phyloP scores from a whole-genome alignment of 83 land plant species.

The Picea abies region DNA sequence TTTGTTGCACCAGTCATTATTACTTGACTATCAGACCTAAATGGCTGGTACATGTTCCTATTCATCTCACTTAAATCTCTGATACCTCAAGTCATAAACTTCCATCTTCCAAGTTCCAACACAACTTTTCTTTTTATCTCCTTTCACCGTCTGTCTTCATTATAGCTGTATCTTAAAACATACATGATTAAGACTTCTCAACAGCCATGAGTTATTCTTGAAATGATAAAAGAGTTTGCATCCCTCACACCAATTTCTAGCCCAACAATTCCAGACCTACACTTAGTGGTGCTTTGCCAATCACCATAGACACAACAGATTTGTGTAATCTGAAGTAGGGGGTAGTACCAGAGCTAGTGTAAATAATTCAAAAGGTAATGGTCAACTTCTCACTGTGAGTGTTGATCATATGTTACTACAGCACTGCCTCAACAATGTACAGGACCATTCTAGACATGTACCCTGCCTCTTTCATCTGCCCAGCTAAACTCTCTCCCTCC shows the following conservation, averaged over 20 bases:
- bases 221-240: not conserved
- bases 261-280: not conserved
- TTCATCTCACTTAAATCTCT: no score
- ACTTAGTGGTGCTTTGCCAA: not conserved
- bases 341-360: not conserved
- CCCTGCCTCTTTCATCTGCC: not conserved
- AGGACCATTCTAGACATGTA: not conserved
- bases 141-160: no score
- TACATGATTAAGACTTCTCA: no score
- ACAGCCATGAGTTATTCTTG: not conserved
- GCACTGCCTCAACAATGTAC: not conserved
- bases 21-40: no score
- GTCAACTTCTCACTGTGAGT: not conserved
- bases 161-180: no score
- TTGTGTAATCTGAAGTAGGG: not conserved
- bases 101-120: no score
- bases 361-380: not conserved
- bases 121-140: no score
- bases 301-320: not conserved
- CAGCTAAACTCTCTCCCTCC: not conserved
- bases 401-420: not conserved
- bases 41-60: no score
- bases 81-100: no score
- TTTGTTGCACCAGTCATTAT: no score
- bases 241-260: not conserved